Evolutionary conservation across 176 grass and related monocot species (phyloP).

Genomic region (Cocos nucifera): DNA sequence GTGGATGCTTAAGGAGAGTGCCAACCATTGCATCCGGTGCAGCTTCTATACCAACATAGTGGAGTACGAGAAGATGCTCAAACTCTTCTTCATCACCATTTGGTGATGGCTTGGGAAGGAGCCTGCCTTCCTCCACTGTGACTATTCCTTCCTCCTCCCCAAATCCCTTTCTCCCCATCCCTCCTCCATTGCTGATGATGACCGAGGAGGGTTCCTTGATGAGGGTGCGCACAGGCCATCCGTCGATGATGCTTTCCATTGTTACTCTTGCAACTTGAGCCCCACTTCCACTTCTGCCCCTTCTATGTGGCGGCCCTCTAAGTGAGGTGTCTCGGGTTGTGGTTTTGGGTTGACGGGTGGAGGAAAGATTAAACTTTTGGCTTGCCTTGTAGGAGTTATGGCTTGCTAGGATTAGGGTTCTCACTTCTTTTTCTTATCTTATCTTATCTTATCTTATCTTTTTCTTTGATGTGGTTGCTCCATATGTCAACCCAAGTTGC

Average conservation of each 20-base stretch:
- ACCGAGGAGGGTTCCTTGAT: neutral
- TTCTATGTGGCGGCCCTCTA: conserved; percentile 53
- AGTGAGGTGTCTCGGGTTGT: too few relatives aligned
- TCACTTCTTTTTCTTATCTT: too few relatives aligned
- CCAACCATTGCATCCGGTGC: neutral
- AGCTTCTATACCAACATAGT: conserved; percentile 58
- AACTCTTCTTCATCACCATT: conserved; percentile 74
- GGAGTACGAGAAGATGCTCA: conserved; percentile 69
- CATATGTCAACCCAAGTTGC: too few relatives aligned
- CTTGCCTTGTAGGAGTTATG: too few relatives aligned
- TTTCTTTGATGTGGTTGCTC: too few relatives aligned
- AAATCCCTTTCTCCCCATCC: conserved; percentile 19
- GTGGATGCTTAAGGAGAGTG: neutral
- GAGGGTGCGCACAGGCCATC: neutral
- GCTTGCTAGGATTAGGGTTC: too few relatives aligned
- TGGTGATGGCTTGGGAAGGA: conserved; percentile 57
- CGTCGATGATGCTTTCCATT: conserved; percentile 18
- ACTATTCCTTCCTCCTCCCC: conserved; percentile 64
- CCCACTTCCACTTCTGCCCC: conserved; percentile 81
- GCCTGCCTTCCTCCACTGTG: conserved; percentile 56
- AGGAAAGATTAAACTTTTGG: too few relatives aligned
- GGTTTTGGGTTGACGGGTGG: too few relatives aligned
- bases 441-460: too few relatives aligned
- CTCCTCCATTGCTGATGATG: neutral
- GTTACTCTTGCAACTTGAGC: conserved; percentile 57